A percentile compares a stretch with the other conserved stretches of the same genome.
Conservation (phyloP, 2,329 filamentous ascomycete genomes). For the Rhynchosporium agropyri region DNA sequence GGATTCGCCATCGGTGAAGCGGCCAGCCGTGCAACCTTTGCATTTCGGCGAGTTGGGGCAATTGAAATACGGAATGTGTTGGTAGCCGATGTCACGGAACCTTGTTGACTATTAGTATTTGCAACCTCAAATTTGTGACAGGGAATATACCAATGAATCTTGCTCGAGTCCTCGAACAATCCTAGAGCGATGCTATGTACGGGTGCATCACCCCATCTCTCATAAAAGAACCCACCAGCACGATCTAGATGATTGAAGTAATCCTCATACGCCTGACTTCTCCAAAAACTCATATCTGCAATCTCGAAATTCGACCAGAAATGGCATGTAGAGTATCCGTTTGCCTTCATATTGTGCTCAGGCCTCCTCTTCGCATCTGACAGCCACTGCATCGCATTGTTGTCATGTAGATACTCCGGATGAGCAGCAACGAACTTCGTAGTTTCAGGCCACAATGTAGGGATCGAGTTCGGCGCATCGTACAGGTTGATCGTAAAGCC, state of each 20-base stretch:
- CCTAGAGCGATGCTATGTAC: conserved; percentile 94
- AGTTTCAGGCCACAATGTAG: conserved; percentile 93
- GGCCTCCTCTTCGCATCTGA: conserved; percentile 77
- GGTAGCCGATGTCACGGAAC: conserved; percentile 99
- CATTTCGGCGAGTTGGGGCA: conserved; percentile 97
- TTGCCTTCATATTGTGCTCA: conserved; percentile 76
- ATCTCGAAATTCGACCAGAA: conserved; percentile 99
- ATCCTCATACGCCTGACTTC: conserved; percentile 85
- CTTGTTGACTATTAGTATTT: conserved; percentile 49
- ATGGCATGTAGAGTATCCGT: conserved; percentile 96
- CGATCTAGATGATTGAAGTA: conserved; percentile 96
- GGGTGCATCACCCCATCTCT: conserved; percentile 96
- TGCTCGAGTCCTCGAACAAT: conserved; percentile 85
- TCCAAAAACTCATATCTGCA: conserved; percentile 89
- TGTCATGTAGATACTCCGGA: conserved; percentile 76
- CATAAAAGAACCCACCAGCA: conserved; percentile 97
- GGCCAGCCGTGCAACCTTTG: conserved; percentile 80
- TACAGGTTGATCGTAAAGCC: conserved; percentile 98
- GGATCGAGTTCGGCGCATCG: conserved; percentile 84
- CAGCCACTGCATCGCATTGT: conserved; percentile 88
- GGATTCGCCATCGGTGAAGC: conserved; percentile 84
- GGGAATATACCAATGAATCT: conserved; percentile 80
- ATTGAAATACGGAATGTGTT: conserved; percentile 98
- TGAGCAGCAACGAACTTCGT: conserved; percentile 86
- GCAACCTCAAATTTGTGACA: neutral